Evolutionary conservation across 2,329 filamentous ascomycete genomes (phyloP).

Genomic region (Paecilomyces sp.): DNA sequence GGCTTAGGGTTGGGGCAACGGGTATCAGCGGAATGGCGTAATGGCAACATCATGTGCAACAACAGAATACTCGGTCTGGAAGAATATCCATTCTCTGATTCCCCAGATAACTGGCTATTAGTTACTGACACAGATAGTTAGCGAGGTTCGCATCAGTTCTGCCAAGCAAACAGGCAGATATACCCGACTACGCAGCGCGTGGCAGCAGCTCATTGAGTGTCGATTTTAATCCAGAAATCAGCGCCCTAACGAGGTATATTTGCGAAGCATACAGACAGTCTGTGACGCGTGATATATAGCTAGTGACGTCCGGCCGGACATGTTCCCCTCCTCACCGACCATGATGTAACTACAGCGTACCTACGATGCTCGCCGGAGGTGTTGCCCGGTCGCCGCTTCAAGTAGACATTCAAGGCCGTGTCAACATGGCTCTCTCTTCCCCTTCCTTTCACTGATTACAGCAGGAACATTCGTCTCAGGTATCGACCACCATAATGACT

Average conservation of each 20-base stretch:
- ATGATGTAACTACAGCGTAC: constrained; percentile 4
- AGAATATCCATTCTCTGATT: not conserved
- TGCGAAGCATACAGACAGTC: not conserved
- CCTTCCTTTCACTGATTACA: not conserved
- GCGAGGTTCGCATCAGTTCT: no score
- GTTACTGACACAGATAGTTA: no score
- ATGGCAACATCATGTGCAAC: constrained; percentile 1
- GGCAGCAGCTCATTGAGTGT: not conserved
- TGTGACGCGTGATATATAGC: not conserved
- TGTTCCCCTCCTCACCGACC: not conserved
- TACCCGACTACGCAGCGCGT: no score
- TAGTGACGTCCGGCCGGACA: not conserved
- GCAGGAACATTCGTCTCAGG: not conserved
- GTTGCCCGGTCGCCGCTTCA: constrained; percentile 14
- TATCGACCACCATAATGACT: constrained; percentile 4
- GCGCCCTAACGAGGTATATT: not conserved
- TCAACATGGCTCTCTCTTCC: not conserved
- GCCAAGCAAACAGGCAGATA: no score
- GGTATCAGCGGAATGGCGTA: not conserved
- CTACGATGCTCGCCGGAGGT: constrained; percentile 1
- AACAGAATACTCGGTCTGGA: not conserved
- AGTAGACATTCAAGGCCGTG: constrained; percentile 4
- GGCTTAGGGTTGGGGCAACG: not conserved
- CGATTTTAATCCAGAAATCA: not conserved
- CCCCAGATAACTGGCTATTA: not conserved